These are phyloP conservation scores for Oryza glaberrima DNA, from an alignment of 176 grass and related monocot species.

Conservation along the genomic window DNA sequence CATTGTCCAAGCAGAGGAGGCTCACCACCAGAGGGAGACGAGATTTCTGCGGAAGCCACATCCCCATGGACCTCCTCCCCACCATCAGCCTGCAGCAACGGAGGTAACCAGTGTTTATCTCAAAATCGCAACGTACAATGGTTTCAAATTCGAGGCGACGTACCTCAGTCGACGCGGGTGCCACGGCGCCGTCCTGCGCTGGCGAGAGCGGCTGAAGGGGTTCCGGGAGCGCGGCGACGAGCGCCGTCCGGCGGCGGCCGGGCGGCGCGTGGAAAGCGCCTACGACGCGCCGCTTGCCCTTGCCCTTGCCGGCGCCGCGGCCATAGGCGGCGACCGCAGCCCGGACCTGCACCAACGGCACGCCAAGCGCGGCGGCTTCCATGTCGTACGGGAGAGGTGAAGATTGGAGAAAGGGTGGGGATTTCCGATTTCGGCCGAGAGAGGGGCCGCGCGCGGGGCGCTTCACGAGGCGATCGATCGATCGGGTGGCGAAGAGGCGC, in stretches of 20 bases:
- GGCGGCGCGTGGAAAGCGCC: slow-evolving; percentile 4
- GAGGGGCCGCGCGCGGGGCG: neutral
- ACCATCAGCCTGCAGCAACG: slow-evolving; percentile 35
- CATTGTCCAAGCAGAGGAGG: neutral
- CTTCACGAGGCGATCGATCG: neutral
- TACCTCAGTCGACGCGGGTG: slow-evolving; percentile 9
- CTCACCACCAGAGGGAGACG: slow-evolving; percentile 17
- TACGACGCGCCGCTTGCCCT: neutral
- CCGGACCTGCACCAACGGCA: neutral
- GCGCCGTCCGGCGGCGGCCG: slow-evolving; percentile 20
- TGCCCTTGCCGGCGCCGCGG: neutral
- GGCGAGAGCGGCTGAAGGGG: slow-evolving; percentile 6
- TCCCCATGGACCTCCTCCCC: neutral
- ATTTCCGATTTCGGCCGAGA: neutral
- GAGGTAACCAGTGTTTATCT: neutral
- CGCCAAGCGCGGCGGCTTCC: neutral
- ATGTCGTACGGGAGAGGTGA: neutral
- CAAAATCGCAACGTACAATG: neutral
- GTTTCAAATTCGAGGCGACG: too few relatives aligned
- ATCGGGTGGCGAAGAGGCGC: neutral
- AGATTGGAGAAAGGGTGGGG: neutral
- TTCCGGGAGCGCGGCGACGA: slow-evolving; percentile 24
- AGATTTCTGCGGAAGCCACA: neutral
- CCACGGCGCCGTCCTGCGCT: slow-evolving; percentile 15
- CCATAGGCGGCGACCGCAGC: neutral